Conservation (phyloP, 257 asterid genomes). For the Solanum ossicruentum region DNA sequence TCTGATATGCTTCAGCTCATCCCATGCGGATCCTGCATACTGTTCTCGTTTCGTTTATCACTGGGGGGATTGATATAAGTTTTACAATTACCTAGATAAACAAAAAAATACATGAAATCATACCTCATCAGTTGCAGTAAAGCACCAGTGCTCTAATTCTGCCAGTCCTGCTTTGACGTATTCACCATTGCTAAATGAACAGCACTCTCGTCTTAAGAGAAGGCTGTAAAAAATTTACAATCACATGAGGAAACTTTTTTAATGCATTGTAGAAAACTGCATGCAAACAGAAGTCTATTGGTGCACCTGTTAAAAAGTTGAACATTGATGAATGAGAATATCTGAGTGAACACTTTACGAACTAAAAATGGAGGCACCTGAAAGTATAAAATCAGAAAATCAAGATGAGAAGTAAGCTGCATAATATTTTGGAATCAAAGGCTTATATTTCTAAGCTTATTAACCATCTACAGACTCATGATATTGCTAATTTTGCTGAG, state of each 20-base stretch:
- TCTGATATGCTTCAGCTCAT: constrained; percentile 93
- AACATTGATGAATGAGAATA: constrained; percentile 94
- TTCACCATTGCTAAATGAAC: constrained; percentile 96
- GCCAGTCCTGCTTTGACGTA: constrained; percentile 93
- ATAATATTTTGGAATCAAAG: neutral
- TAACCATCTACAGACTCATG: neutral
- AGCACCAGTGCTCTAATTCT: constrained; percentile 88
- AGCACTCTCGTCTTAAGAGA: constrained; percentile 89
- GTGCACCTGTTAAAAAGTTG: constrained; percentile 90
- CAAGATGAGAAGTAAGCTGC: neutral
- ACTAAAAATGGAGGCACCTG: constrained; percentile 97
- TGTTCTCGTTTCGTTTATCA: constrained; percentile 25
- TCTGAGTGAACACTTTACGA: constrained; percentile 95
- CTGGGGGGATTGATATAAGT: constrained; percentile 1
- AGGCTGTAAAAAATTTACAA: constrained; percentile 36
- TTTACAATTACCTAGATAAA: neutral
- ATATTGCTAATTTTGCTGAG: neutral
- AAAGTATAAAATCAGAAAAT: neutral
- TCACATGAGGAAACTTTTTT: neutral
- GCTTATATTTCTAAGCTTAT: neutral
- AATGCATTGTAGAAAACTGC: neutral
- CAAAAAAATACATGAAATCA: neutral
- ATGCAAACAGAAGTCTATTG: neutral
- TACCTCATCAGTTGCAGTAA: constrained; percentile 83
- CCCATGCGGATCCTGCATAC: constrained; percentile 98